Percentiles rank a stretch among this genome's conserved stretches.
Conservation (phyloP, 345 rosid genomes). For the Microthlaspi erraticum region DNA sequence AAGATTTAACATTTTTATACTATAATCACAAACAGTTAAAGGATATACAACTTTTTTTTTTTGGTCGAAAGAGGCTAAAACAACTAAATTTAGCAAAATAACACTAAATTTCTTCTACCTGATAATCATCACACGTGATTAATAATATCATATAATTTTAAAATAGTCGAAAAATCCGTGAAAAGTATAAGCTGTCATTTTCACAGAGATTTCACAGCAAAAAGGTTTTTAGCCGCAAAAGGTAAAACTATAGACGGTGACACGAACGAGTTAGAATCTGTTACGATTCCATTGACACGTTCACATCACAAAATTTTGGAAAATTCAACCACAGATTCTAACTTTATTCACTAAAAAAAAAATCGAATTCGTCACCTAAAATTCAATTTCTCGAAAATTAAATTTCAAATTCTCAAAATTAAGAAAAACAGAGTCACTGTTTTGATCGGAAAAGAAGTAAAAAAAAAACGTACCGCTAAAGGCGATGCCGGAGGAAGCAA, state of each 20-base stretch:
- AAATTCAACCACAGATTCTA: not conserved
- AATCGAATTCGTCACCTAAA: not conserved
- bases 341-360: not conserved
- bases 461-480: conserved; percentile 60
- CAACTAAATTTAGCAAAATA: no score
- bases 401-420: not conserved
- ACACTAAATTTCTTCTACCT: not conserved
- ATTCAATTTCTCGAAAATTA: not conserved
- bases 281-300: conserved; percentile 23
- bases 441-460: conserved; percentile 1
- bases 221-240: conserved; percentile 21
- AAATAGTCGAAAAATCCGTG: not conserved
- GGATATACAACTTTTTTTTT: no score
- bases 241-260: not conserved
- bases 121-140: conserved; percentile 14
- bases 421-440: not conserved
- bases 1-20: not conserved
- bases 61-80: no score
- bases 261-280: conserved; percentile 4
- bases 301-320: not conserved
- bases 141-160: not conserved
- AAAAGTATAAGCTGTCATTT: conserved; percentile 16
- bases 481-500: conserved; percentile 84
- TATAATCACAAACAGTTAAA: not conserved
- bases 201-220: not conserved